Base-by-base conservation (phyloP, 1,284 basidiomycete genomes). In the Fomitopsis schrenkii region DNA sequence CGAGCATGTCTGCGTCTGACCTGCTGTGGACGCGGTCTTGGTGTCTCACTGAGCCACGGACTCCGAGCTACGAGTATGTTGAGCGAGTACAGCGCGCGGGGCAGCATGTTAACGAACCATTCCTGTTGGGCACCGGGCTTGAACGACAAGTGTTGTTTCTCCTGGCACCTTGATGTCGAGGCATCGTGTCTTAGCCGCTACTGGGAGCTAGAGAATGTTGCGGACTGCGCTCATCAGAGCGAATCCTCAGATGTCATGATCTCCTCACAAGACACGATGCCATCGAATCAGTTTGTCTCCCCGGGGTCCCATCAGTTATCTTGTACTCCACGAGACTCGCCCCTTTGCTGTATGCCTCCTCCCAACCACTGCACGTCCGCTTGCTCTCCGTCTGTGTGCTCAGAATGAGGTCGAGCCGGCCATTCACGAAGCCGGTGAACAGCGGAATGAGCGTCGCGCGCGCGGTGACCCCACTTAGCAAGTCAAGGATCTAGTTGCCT, bases 371-470 rank as follows among this genome's bases (percentile, higher is more conserved):
- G 60, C 44, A 70, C 46, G 67, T 64, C 59, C 61, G 62, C 17
- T 63, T 58, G 60, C 71, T 68, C 38, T 71, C 60, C 5, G 64
- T 65, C 73, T 72, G 74, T 1, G 66, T 67, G 35, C 62, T 65
- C 17, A 74, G 60, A 14, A 66, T 58, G 30, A 73, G 61, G 19
- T 66, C 57, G 63, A 70, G 70, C 40, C 63, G 66, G 35, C 66
- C 70, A 57, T 65, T 64, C n/a, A 68, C 56, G 38, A 70, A 64
- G 38, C 69, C 70, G 33, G 68, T 59, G 54, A 70, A 70, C n/a
- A 63, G 57, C 14, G 73, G 70, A 10, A 75, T 66, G 55, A 75
- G 62, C 15, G 74, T 74, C 17, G 72, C 75, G 30, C 65, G 59
- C 5, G 65, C 66, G 62, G 75, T 75, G 62, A 75, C 55, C 19